Percentiles rank a stretch among this genome's conserved stretches.
Evolutionary conservation across 768 basidiomycete genomes (phyloP).

Genomic region (Gloeopeniophorella convolvens): DNA sequence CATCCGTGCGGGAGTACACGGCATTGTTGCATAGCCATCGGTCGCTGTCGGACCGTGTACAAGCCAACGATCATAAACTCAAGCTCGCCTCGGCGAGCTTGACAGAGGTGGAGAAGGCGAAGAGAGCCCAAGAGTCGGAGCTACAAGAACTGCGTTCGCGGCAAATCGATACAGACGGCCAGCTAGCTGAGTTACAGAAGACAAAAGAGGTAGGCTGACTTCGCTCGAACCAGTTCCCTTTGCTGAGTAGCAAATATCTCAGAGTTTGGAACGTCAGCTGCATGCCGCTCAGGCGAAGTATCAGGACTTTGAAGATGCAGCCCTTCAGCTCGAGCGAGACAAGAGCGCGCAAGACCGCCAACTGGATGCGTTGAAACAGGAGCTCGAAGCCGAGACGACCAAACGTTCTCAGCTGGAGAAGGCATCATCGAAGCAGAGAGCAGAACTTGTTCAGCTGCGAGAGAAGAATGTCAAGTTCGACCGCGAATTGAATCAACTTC

Average conservation of each 20-base stretch:
- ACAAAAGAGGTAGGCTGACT: conserved; percentile 62
- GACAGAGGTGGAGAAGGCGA: conserved; percentile 60
- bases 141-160: conserved; percentile 60
- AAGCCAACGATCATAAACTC: conserved; percentile 43
- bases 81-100: conserved; percentile 43
- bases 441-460: conserved; percentile 62
- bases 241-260: conserved; percentile 10
- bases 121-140: conserved; percentile 64
- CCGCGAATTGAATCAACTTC: conserved; percentile 70
- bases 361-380: conserved; percentile 60
- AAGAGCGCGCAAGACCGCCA: conserved; percentile 68
- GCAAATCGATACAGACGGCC: conserved; percentile 59
- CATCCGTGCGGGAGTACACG: conserved; percentile 49
- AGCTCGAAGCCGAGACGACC: conserved; percentile 65
- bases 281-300: conserved; percentile 64
- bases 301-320: conserved; percentile 82
- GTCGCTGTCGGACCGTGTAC: conserved; percentile 59
- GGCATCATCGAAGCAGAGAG: conserved; percentile 49
- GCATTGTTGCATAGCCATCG: conserved; percentile 54
- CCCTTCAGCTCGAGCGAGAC: conserved; percentile 79
- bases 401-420: conserved; percentile 77
- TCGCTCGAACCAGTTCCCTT: neutral
- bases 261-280: conserved; percentile 80
- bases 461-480: conserved; percentile 68
- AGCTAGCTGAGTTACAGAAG: conserved; percentile 52